These are phyloP conservation scores for Dryas drummondii DNA, from an alignment of 306 rosid genomes.

Conservation along the genomic window DNA sequence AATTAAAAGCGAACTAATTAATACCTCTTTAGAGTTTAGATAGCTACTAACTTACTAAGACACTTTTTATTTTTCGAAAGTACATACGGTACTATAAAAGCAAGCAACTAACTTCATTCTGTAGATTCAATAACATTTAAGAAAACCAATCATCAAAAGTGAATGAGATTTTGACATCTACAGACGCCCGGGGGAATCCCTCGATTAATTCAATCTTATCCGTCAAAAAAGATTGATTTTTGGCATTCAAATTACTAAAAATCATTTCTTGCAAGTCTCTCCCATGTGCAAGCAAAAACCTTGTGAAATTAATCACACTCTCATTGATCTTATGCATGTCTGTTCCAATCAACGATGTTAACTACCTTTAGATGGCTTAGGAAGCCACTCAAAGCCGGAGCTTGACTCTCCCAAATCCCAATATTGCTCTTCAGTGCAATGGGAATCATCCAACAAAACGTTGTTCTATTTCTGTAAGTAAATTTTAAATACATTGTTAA, in stretches of 20 bases:
- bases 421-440: background rate
- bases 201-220: background rate
- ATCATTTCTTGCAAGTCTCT: background rate
- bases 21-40: no score
- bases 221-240: background rate
- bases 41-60: no score
- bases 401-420: background rate
- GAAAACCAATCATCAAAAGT: no score
- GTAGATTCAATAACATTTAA: no score
- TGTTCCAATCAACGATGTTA: background rate
- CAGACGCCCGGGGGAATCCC: background rate
- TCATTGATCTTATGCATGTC: no score
- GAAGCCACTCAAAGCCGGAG: background rate
- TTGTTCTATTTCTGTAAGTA: background rate
- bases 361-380: background rate
- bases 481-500: no score
- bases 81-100: no score
- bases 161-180: no score
- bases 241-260: background rate
- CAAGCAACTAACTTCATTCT: no score
- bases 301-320: background rate
- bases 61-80: no score
- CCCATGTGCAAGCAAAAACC: constrained; percentile 1
- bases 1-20: no score
- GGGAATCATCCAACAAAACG: background rate